A percentile compares a stretch with the other conserved stretches of the same genome.
phyloP scores from a whole-genome alignment of 176 grass and related monocot genomes.

The Triticum aestivum region IWGSC_CS_RefSeq_v2.1 NC_057800.1:594427953-594428452 shows the following conservation, averaged over 20 bases:
- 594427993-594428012: constrained; percentile 37
- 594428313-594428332: constrained; percentile 70
- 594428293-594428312: constrained; percentile 69
- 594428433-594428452: too few species aligned
- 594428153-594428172: background rate
- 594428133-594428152: constrained; percentile 78
- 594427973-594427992: constrained; percentile 77
- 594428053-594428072: background rate
- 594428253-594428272: background rate
- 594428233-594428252: background rate
- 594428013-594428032: background rate
- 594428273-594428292: constrained; percentile 88
- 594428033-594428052: background rate
- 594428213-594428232: background rate
- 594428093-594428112: constrained; percentile 65
- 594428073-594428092: constrained; percentile 51
- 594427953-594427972: constrained; percentile 64
- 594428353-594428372: constrained; percentile 65
- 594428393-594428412: background rate
- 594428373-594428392: constrained; percentile 27
- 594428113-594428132: constrained; percentile 78
- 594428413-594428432: background rate
- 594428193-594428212: background rate
- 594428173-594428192: constrained; percentile 2
- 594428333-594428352: constrained; percentile 81